Percentiles rank a stretch among this genome's conserved stretches.
These are phyloP conservation scores for Penicillium sp. DNA, from an alignment of 2,329 filamentous ascomycete species.

Conservation along the genomic window DNA sequence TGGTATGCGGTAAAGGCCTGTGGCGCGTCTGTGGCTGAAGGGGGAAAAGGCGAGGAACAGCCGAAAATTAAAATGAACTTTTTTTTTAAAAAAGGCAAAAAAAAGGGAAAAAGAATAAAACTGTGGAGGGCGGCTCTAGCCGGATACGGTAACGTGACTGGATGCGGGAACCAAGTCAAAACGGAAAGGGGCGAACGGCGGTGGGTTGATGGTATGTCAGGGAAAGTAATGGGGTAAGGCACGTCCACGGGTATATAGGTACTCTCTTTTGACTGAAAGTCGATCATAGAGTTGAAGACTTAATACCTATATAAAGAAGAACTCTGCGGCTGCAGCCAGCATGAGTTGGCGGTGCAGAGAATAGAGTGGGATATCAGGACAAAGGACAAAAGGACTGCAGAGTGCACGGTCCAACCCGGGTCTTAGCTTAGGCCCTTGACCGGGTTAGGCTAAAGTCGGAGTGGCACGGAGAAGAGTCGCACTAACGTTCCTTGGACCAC, in stretches of 20 bases:
- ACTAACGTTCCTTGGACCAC: constrained; percentile 23
- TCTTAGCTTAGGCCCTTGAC: constrained; percentile 17
- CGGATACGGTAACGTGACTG: constrained; percentile 11
- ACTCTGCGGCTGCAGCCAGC: constrained; percentile 1
- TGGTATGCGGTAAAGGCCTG: constrained; percentile 11
- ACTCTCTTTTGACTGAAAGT: too few species aligned
- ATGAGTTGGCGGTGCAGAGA: constrained; percentile 14
- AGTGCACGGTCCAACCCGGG: constrained; percentile 21
- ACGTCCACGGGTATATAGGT: neutral
- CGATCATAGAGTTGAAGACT: too few species aligned
- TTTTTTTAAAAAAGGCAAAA: neutral
- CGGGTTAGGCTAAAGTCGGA: constrained; percentile 22
- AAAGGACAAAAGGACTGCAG: neutral
- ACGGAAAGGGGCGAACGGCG: constrained; percentile 25
- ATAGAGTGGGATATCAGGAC: constrained; percentile 11
- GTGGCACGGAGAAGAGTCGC: constrained; percentile 23
- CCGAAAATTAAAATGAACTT: neutral
- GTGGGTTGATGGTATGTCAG: constrained; percentile 17
- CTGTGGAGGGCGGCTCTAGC: constrained; percentile 13
- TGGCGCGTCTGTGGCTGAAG: constrained; percentile 13
- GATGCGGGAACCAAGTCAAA: constrained; percentile 9
- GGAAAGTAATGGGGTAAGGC: constrained; percentile 10
- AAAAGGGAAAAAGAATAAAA: constrained; percentile 1
- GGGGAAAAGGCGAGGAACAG: neutral
- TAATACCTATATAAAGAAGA: neutral